A percentile compares a stretch with the other conserved stretches of the same genome.
These are phyloP conservation scores for Globisporangium okanoganense DNA, from an alignment of 352 stramenopile species.

Conservation along the genomic window DNA sequence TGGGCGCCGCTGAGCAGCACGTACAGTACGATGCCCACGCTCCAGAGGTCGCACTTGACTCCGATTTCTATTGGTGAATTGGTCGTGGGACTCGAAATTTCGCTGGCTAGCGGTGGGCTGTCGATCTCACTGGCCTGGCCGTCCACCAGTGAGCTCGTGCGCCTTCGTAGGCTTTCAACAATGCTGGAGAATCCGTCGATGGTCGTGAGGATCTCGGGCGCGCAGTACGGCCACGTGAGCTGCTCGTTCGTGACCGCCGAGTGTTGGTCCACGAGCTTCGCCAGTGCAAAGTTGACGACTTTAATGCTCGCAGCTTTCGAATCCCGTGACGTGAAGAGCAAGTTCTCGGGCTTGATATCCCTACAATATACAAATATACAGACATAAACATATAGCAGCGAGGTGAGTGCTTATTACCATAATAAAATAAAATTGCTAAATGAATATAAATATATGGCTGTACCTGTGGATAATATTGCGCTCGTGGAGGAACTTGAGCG, in stretches of 20 bases:
- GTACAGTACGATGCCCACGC: constrained; percentile 85
- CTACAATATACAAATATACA: constrained; percentile 30
- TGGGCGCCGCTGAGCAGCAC: constrained; percentile 79
- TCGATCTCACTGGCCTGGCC: constrained; percentile 27
- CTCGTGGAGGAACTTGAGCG: constrained; percentile 63
- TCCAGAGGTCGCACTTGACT: constrained; percentile 81
- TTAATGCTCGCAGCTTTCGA: constrained; percentile 69
- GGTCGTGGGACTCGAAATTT: not conserved
- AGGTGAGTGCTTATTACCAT: too few relatives aligned
- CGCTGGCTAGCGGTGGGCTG: not conserved
- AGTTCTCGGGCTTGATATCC: constrained; percentile 84
- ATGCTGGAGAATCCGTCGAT: constrained; percentile 7
- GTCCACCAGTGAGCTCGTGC: constrained; percentile 5
- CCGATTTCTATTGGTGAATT: not conserved
- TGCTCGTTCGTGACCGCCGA: constrained; percentile 13
- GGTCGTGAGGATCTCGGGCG: constrained; percentile 55
- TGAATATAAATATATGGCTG: not conserved
- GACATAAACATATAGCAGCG: too few relatives aligned
- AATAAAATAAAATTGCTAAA: too few relatives aligned
- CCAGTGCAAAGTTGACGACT: constrained; percentile 81
- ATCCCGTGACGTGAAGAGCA: constrained; percentile 73
- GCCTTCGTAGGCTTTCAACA: constrained; percentile 15
- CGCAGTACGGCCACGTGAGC: constrained; percentile 61
- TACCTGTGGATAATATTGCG: constrained; percentile 69
- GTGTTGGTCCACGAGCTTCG: constrained; percentile 45